These are phyloP conservation scores for Globisporangium barbulae DNA, from an alignment of 352 stramenopile species.

Conservation along the genomic window DNA sequence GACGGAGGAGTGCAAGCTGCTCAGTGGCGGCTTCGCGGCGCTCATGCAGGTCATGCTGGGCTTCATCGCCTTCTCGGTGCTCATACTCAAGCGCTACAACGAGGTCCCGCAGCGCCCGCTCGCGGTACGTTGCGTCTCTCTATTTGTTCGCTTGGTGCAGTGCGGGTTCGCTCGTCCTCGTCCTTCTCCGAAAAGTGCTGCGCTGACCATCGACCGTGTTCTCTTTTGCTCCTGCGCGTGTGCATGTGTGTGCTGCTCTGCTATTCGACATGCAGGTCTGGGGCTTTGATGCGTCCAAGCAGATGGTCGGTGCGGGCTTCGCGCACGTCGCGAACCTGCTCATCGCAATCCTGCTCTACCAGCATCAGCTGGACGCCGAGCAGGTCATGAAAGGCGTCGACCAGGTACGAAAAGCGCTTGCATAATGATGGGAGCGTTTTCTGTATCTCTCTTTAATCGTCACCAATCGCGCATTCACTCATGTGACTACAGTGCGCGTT, in stretches of 20 bases:
- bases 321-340: conserved; percentile 82
- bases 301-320: conserved; percentile 82
- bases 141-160: background rate
- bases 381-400: conserved; percentile 31
- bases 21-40: conserved; percentile 74
- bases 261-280: conserved; percentile 42
- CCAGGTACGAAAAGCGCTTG: conserved; percentile 33
- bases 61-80: conserved; percentile 80
- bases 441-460: background rate
- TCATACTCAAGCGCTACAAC: conserved; percentile 67
- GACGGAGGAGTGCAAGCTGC: conserved; percentile 73
- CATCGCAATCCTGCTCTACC: conserved; percentile 85
- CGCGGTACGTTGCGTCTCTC: conserved; percentile 29
- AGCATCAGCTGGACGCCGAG: conserved; percentile 24
- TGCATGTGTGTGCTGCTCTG: background rate
- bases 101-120: conserved; percentile 78
- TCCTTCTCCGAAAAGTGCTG: background rate
- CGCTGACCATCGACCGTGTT: background rate
- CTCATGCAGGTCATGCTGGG: conserved; percentile 76
- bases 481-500: conserved; percentile 56
- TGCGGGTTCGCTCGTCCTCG: background rate
- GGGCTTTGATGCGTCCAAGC: conserved; percentile 85
- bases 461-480: background rate
- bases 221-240: background rate
- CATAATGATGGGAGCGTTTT: background rate